phyloP scores from a whole-genome alignment of 2,329 filamentous ascomycete species.

The Albifimbria verrucaria region DNA sequence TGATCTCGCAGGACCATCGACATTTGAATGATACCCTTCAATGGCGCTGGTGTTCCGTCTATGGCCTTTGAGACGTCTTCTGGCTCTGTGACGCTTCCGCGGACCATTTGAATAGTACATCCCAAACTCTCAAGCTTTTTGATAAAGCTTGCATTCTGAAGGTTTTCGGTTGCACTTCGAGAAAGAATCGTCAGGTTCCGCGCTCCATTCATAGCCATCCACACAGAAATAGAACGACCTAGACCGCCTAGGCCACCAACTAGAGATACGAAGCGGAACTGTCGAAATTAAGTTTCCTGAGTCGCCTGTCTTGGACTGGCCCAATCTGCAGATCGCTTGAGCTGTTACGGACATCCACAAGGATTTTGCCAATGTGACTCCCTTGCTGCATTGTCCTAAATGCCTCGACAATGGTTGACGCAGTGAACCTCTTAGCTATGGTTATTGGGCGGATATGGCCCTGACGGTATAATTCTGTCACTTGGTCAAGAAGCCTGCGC shows the following conservation, averaged over 20 bases:
- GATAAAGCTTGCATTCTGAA: conserved; percentile 12
- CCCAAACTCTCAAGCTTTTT: conserved; percentile 21
- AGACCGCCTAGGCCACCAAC: conserved; percentile 15
- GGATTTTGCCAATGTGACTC: conserved; percentile 1
- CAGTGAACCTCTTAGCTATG: neutral
- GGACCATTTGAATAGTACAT: conserved; percentile 20
- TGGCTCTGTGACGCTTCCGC: conserved; percentile 27
- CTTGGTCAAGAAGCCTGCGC: neutral
- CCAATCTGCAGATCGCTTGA: neutral
- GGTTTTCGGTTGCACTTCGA: conserved; percentile 15
- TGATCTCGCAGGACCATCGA: neutral
- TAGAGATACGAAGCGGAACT: conserved; percentile 19
- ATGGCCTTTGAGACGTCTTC: conserved; percentile 23
- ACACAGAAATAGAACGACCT: conserved; percentile 15
- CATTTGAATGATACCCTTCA: neutral
- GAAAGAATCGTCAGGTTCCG: conserved; percentile 22
- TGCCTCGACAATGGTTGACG: neutral
- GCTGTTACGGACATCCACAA: neutral
- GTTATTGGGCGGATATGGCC: neutral
- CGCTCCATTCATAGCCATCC: conserved; percentile 22
- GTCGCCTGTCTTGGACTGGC: neutral
- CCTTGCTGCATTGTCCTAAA: neutral
- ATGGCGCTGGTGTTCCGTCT: neutral
- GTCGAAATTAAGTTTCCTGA: neutral
- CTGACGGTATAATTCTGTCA: neutral